Base-by-base conservation (phyloP, 805 yeast species). In the Ogataea degrootiae region DNA sequence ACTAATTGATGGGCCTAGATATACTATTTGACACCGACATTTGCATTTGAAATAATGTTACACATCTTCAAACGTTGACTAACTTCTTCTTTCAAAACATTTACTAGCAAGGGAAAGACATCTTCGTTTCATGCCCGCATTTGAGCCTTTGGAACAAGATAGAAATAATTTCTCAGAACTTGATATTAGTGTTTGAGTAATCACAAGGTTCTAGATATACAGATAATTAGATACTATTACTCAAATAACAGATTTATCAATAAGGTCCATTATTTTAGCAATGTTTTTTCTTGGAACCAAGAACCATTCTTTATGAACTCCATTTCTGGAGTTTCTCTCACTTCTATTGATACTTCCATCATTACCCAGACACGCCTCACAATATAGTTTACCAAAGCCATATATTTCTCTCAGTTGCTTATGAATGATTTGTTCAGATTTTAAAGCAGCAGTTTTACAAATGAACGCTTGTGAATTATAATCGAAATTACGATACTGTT, bases 231-330 rank as follows among this genome's bases (percentile, higher is more conserved):
- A 37, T 37, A 22, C 21, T n/a, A 19, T 19, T 21, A 16, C 14
- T 36, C 39, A 42, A 16, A 38, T 33, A 21, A 56, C 46, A 22
- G 33, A 54, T 9, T 49, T 42, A 47, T 74, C 74, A 9, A 75
- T 67, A 1, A 65, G 26, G 11, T 50, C 48, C 53, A 67, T 70
- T 2, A 76, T 67, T 11, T 40, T 33, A 9, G 51, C 43, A 7
- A 77, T 40, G 7, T 72, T 71, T 26, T 52, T 57, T 48, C 76
- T 69, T 0, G 82, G 82, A 0, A 79, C 58, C n/a, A 77, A 58
- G 50, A 79, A 79, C 83, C 84, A 79, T 55, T 79, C 85, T 15
- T 67, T 67, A 56, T 79, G 85, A 12, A 57, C 55, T 4, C 62
- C 63, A 15, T 46, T 47, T 8, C 35, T 9, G 0, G 19, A 33